Evolutionary conservation across 768 basidiomycete genomes (phyloP).

Genomic region (Termitomyces sp.): DNA sequence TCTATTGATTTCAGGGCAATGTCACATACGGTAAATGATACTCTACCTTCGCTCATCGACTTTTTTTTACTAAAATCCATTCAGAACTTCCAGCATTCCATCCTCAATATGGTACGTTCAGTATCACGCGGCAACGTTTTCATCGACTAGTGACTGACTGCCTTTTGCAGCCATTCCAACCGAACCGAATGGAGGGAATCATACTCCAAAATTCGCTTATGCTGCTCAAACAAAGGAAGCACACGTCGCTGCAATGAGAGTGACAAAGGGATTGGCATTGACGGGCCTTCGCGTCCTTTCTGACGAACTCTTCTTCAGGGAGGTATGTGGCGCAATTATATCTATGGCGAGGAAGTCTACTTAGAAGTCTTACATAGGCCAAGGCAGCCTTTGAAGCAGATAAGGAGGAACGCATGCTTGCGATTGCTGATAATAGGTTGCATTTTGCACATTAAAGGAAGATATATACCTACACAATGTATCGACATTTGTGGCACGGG

Average conservation of each 20-base stretch:
- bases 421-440: not conserved
- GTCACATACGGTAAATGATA: constrained; percentile 56
- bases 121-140: not conserved
- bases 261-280: constrained; percentile 59
- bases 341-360: not conserved
- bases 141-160: constrained; percentile 19
- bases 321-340: constrained; percentile 35
- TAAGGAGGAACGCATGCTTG: not conserved
- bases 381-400: constrained; percentile 18
- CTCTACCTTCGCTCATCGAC: not conserved
- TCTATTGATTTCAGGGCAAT: constrained; percentile 51
- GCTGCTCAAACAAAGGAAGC: constrained; percentile 60
- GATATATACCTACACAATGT: not conserved
- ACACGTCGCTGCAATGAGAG: constrained; percentile 53
- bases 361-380: constrained; percentile 13
- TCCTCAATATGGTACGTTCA: constrained; percentile 52
- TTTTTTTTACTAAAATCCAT: constrained; percentile 13
- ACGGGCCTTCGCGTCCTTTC: constrained; percentile 57
- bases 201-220: constrained; percentile 62
- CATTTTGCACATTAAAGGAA: not conserved
- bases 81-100: constrained; percentile 62
- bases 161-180: constrained; percentile 64
- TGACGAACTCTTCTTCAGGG: constrained; percentile 52
- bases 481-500: not conserved
- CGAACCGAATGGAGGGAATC: constrained; percentile 66